phyloP scores from a whole-genome alignment of 2,329 filamentous ascomycete species.

The Monosporascus sp. region DNA sequence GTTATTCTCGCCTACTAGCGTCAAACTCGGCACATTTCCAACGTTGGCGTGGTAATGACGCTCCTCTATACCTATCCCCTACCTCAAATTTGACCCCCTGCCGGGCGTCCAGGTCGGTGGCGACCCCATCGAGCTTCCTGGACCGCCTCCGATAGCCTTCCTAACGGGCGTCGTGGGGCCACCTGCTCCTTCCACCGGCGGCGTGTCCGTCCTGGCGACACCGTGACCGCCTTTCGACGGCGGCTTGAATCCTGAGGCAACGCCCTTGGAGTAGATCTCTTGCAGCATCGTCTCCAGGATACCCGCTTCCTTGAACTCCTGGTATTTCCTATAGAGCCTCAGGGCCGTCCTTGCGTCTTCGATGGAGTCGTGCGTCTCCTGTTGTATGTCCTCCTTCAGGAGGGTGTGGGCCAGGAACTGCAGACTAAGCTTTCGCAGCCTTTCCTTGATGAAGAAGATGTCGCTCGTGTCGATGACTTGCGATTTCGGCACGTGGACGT shows the following conservation, averaged over 20 bases:
- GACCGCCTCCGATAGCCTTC: conserved; percentile 4
- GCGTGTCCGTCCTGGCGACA: conserved; percentile 20
- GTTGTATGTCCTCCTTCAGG: conserved; percentile 89
- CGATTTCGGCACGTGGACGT: conserved; percentile 85
- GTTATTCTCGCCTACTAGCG: background rate
- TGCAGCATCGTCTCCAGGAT: conserved; percentile 78
- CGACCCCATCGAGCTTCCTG: background rate
- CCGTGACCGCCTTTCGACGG: conserved; percentile 30
- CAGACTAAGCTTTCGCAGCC: conserved; percentile 81
- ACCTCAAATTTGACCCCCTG: background rate
- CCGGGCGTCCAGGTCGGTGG: background rate
- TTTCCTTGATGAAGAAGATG: conserved; percentile 76
- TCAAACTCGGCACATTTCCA: background rate
- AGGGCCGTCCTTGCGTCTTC: conserved; percentile 91
- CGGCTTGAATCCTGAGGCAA: conserved; percentile 52
- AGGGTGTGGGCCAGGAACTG: conserved; percentile 89
- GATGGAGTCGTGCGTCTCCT: conserved; percentile 88
- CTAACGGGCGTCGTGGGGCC: conserved; percentile 16
- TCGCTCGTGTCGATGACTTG: conserved; percentile 95
- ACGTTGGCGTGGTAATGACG: background rate
- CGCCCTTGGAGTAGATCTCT: conserved; percentile 72
- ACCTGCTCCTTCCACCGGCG: conserved; percentile 14
- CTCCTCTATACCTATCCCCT: background rate
- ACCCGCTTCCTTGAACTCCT: conserved; percentile 82
- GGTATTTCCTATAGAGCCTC: conserved; percentile 81